Evolutionary conservation across 2,329 filamentous ascomycete species (phyloP).

Genomic region (Apiospora aurea): DNA sequence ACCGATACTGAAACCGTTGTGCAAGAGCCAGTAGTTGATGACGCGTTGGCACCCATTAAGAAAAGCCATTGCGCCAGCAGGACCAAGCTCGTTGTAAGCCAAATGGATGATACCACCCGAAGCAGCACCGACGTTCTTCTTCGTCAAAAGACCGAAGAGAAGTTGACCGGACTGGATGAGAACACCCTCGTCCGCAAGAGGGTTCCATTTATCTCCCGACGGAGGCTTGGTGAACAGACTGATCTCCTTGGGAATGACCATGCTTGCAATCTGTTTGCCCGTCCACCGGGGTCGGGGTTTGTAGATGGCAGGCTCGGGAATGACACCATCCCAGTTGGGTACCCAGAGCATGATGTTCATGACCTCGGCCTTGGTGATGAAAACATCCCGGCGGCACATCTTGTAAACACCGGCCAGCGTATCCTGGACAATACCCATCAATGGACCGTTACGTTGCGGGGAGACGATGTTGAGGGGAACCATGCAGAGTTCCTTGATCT

Average conservation of each 20-base stretch:
- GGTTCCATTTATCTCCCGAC: slow-evolving; percentile 60
- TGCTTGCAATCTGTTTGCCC: slow-evolving; percentile 95
- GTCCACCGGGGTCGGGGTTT: slow-evolving; percentile 96
- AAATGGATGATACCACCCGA: slow-evolving; percentile 93
- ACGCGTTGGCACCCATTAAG: slow-evolving; percentile 95
- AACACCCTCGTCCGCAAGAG: slow-evolving; percentile 78
- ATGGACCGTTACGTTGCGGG: slow-evolving; percentile 91
- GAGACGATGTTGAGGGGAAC: slow-evolving; percentile 99
- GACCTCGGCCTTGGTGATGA: slow-evolving; percentile 87
- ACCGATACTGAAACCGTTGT: slow-evolving; percentile 96
- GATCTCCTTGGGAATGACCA: slow-evolving; percentile 87
- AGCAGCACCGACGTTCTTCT: slow-evolving; percentile 92
- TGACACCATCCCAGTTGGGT: slow-evolving; percentile 94
- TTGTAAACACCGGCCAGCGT: slow-evolving; percentile 97
- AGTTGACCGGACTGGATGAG: slow-evolving; percentile 87
- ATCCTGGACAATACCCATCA: slow-evolving; percentile 99
- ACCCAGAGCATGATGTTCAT: slow-evolving; percentile 99
- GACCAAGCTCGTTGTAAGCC: slow-evolving; percentile 93
- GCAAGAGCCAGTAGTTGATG: slow-evolving; percentile 95
- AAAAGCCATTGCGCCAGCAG: slow-evolving; percentile 87
- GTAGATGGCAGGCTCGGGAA: slow-evolving; percentile 91
- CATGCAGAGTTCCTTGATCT: slow-evolving; percentile 93
- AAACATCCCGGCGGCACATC: slow-evolving; percentile 90
- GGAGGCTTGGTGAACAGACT: slow-evolving; percentile 76
- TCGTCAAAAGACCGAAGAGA: slow-evolving; percentile 88